Evolutionary conservation across 179 eudicot genomes (phyloP), one percentile per base, ranked within the genome.

Genomic region (Patellifolia procumbens): DNA sequence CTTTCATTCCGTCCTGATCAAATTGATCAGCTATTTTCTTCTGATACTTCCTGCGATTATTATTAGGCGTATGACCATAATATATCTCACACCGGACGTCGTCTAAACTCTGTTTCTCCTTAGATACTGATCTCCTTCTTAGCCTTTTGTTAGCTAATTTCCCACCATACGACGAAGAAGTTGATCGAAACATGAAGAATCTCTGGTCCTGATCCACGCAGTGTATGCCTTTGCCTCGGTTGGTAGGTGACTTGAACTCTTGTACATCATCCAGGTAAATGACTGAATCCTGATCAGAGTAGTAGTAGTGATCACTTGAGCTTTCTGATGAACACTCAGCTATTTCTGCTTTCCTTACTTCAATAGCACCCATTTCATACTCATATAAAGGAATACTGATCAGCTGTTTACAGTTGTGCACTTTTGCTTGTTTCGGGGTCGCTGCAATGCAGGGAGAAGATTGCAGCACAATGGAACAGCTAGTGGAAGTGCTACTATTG

Each of bases 231-330:
- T 75, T 56, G 3, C 74, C 84, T 72, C 75, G 76, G 26, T 74
- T 82, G 37, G 37, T 58, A 3, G 87, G 84, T 2, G 88, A 80
- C 75, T 73, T 79, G 72, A 87, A 86, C 84, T 92, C 97, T 73
- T 89, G 90, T 24, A 92, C 76, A 66, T 89, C 93, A 19, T 92
- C 90, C 11, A 84, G 85, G 65, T 81, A 83, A 26, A 85, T 43
- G 22, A 76, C 35, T 4, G 78, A 71, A 24, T 85, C 83, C 53
- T 84, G 63, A 58, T 55, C 79, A 5, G 84, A 81, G 64, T 55
- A 46, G 9, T 55, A 46, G 9, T 17, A 17, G 8, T 61, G n/a
- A 7, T 62, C 42, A 7, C 53, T 66, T 55, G 81, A 68, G 75
- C 56, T 74, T 34, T 85, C 89, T 26, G 86, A 83, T 16, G 78